Evolutionary conservation across 2,329 filamentous ascomycete species (phyloP), one percentile per base, ranked within the genome.

Genomic region (Colletotrichum sp.): DNA sequence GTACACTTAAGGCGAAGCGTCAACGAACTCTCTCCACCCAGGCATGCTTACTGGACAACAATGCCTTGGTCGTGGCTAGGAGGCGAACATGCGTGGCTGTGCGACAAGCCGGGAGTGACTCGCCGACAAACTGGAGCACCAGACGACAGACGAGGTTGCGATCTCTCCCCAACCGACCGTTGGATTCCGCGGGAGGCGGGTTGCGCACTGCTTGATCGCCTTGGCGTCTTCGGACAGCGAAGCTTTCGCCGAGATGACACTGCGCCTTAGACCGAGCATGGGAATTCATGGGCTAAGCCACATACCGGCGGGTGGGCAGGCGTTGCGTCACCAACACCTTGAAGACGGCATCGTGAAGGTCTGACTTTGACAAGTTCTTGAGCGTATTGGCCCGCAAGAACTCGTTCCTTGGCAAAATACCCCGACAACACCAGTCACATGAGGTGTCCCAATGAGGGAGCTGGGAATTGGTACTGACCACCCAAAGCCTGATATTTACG

Each of bases 81-180:
- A n/a, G 70, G 73, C 70, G 74, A 65, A 59, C 34, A 15, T 73
- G 70, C 65, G 65, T 74, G 74, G 74, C 70, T 74, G 64, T 76
- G 64, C 26, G 28, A 57, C 44, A 64, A 64, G 62, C 62, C 15
- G 62, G 32, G 10, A 39, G 55, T 26, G n/a, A 26, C 34, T 44
- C 32, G 34, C 34, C 21, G 62, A 39, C 32, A 18, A 64, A 21
- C 32, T 26, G n/a, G 21, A 28, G 44, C n/a, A 24, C 44, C n/a
- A n/a, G 18, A 52, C 44, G n/a, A 52, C 44, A 21, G 44, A 52
- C 44, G 44, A 52, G 44, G 44, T 52, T 52, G 12, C 9, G 62
- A 64, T 64, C 15, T 39, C 34, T 39, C 62, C 5, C 36, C 62
- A 18, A 18, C 24, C 34, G n/a, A 34, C 34, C 62, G 36, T n/a